Percentiles rank a stretch among this genome's conserved stretches.
phyloP scores from a whole-genome alignment of 2,329 filamentous ascomycete genomes.

The Knufia fluminis region DNA sequence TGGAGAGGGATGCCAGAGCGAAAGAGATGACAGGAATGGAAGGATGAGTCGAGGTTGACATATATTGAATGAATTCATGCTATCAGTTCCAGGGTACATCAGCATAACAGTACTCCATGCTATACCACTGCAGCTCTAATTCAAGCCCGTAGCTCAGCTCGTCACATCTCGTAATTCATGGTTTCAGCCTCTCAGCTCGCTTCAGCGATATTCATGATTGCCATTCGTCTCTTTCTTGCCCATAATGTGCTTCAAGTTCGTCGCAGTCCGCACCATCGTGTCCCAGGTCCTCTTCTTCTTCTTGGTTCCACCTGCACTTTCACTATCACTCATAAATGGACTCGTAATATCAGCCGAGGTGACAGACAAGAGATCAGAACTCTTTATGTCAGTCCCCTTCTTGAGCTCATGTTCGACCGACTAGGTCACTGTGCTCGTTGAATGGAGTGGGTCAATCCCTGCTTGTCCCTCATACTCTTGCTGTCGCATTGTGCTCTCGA shows the following conservation, averaged over 20 bases:
- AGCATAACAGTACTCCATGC: no score
- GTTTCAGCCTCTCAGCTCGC: not conserved
- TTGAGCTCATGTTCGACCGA: not conserved
- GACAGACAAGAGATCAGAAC: not conserved
- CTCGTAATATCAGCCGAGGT: not conserved
- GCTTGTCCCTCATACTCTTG: slow-evolving; percentile 30
- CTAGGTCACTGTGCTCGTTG: slow-evolving; percentile 30
- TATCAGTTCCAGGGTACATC: no score
- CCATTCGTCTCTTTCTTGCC: not conserved
- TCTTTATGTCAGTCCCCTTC: not conserved
- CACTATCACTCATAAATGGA: not conserved
- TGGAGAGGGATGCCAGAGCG: not conserved
- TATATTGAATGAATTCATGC: not conserved
- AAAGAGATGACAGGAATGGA: not conserved
- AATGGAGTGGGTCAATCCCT: slow-evolving; percentile 23
- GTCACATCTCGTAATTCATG: no score
- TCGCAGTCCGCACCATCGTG: not conserved
- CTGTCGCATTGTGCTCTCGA: slow-evolving; percentile 88
- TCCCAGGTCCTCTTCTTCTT: not conserved
- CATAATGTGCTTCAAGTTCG: not conserved
- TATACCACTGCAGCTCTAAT: not conserved
- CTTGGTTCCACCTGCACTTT: not conserved
- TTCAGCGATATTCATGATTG: not conserved
- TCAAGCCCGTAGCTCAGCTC: not conserved
- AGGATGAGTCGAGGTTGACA: not conserved